Conservation (phyloP, 1,284 basidiomycete genomes). For the Puccinia triticina region DNA sequence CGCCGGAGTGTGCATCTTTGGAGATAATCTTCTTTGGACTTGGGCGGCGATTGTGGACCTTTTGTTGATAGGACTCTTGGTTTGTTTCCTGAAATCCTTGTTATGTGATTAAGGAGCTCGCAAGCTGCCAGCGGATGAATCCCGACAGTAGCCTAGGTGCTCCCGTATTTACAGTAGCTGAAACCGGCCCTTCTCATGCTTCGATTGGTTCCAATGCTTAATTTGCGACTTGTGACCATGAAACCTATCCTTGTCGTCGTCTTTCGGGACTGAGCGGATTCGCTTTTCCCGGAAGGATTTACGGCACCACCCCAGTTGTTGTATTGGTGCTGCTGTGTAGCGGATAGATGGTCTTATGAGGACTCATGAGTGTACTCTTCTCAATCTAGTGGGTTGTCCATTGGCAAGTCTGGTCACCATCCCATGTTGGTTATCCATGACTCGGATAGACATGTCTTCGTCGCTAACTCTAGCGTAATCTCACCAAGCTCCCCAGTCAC, state of each 20-base stretch:
- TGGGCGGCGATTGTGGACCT: neutral
- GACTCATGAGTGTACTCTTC: no score
- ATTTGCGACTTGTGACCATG: neutral
- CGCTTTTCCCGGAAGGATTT: neutral
- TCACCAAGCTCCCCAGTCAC: neutral
- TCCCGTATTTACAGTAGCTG: slow-evolving; percentile 1
- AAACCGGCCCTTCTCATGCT: neutral
- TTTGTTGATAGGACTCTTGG: neutral
- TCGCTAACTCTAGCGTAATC: neutral
- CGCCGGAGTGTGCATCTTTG: neutral
- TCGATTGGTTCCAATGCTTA: neutral
- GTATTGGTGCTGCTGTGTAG: neutral
- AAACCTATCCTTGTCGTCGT: neutral
- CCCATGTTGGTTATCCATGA: no score
- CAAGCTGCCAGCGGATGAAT: neutral
- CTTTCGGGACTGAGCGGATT: slow-evolving; percentile 7
- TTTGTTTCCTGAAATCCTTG: no score
- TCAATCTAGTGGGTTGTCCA: slow-evolving; percentile 8
- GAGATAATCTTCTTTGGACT: neutral
- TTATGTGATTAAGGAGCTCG: neutral
- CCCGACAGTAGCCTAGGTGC: neutral
- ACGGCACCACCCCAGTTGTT: neutral
- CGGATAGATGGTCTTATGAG: neutral
- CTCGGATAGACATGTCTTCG: neutral
- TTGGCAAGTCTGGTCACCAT: no score